A percentile compares a stretch with the other conserved stretches of the same genome.
phyloP scores from a whole-genome alignment of 2,329 filamentous ascomycete genomes.

The Phaeosphaeriaceae sp. region DNA sequence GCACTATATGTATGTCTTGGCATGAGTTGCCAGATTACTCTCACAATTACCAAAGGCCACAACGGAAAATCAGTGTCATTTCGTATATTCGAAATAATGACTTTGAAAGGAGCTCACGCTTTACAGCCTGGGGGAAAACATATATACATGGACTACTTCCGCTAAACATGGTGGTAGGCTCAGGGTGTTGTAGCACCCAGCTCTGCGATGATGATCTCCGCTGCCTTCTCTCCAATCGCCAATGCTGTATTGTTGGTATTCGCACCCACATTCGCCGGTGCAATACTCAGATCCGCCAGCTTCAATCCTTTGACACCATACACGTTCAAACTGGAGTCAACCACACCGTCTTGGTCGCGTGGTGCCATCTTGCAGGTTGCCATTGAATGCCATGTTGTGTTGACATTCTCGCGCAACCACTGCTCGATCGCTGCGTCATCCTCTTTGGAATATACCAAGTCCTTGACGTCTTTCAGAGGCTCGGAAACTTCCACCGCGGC shows the following conservation, averaged over 20 bases:
- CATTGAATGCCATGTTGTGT: slow-evolving; percentile 43
- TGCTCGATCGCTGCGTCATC: slow-evolving; percentile 51
- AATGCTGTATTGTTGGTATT: slow-evolving; percentile 58
- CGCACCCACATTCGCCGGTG: slow-evolving; percentile 53
- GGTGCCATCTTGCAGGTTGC: slow-evolving; percentile 45
- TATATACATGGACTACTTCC: background rate
- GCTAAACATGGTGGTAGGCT: background rate
- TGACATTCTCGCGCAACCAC: slow-evolving; percentile 46
- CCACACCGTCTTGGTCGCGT: slow-evolving; percentile 37
- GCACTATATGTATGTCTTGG: background rate
- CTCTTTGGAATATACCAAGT: slow-evolving; percentile 31
- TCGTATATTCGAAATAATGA: background rate
- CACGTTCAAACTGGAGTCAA: slow-evolving; percentile 36
- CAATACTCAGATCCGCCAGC: slow-evolving; percentile 53
- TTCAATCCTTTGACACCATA: slow-evolving; percentile 44
- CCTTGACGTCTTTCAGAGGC: slow-evolving; percentile 16
- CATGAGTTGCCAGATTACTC: background rate
- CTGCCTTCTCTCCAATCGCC: slow-evolving; percentile 43
- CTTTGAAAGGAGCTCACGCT: background rate
- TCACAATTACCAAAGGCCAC: background rate
- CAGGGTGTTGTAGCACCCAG: slow-evolving; percentile 5
- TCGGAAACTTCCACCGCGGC: slow-evolving; percentile 17
- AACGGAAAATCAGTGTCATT: background rate
- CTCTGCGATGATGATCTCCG: slow-evolving; percentile 34
- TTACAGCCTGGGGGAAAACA: background rate